phyloP scores from a whole-genome alignment of 257 asterid genomes.

The Lycium ferocissimum region DNA sequence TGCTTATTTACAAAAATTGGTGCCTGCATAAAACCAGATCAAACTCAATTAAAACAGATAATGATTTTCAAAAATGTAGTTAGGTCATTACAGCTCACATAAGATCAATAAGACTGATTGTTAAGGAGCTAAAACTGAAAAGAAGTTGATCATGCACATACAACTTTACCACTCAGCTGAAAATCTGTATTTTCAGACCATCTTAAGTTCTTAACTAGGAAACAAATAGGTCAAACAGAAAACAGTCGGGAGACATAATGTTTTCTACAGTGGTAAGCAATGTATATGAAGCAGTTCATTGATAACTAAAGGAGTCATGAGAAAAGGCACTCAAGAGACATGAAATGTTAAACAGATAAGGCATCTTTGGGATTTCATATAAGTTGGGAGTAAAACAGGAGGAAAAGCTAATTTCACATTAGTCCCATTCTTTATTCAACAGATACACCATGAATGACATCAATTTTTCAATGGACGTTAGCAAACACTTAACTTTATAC shows the following conservation, averaged over 20 bases:
- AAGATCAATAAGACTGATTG: background rate
- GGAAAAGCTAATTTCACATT: background rate
- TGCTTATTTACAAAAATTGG: conserved; percentile 51
- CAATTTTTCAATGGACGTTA: background rate
- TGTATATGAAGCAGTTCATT: background rate
- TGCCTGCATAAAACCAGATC: conserved; percentile 43
- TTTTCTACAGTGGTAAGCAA: background rate
- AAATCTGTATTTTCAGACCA: background rate
- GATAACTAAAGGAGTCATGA: background rate
- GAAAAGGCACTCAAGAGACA: background rate
- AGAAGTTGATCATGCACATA: conserved; percentile 22
- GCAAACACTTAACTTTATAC: background rate
- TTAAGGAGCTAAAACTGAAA: conserved; percentile 12
- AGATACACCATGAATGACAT: background rate
- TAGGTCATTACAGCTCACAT: background rate
- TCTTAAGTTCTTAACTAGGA: background rate
- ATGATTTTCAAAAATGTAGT: background rate
- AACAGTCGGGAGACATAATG: background rate
- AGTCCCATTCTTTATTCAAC: background rate
- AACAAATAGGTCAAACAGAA: background rate
- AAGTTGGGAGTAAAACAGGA: background rate
- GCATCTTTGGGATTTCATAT: background rate
- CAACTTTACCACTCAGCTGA: conserved; percentile 8
- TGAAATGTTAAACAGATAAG: background rate
- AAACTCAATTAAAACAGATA: background rate